These are phyloP conservation scores for Phaffomyces antillensis DNA, from an alignment of 805 yeast genomes.

Conservation along the genomic window DNA sequence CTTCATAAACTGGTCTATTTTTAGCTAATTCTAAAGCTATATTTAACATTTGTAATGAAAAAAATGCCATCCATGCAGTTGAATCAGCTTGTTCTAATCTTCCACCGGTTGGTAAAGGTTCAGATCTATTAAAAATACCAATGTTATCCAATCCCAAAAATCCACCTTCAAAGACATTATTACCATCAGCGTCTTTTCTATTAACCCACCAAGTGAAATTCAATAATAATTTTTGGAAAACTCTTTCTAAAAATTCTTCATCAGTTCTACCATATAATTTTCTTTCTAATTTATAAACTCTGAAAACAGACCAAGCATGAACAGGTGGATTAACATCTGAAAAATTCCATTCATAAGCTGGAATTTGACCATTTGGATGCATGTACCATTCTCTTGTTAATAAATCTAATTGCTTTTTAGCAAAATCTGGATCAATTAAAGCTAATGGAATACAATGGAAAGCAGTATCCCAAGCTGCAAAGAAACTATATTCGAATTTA, in stretches of 20 bases:
- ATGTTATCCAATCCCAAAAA: constrained; percentile 89
- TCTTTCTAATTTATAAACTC: constrained; percentile 82
- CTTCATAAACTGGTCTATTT: constrained; percentile 80
- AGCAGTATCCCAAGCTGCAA: constrained; percentile 96
- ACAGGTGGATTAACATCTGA: constrained; percentile 96
- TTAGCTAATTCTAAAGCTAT: constrained; percentile 88
- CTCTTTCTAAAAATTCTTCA: constrained; percentile 78
- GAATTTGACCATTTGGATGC: constrained; percentile 97
- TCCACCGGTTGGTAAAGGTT: constrained; percentile 90
- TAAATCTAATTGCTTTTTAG: constrained; percentile 79
- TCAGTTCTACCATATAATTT: constrained; percentile 80
- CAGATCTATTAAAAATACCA: constrained; percentile 88
- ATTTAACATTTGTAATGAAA: constrained; percentile 82
- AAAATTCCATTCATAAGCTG: constrained; percentile 96
- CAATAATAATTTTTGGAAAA: constrained; percentile 80
- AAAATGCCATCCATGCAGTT: constrained; percentile 98
- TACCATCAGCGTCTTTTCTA: constrained; percentile 79
- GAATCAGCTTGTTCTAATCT: constrained; percentile 88
- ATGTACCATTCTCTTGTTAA: constrained; percentile 92
- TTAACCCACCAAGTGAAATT: constrained; percentile 98
- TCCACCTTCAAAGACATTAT: constrained; percentile 90
- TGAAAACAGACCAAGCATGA: constrained; percentile 90
- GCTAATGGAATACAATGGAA: constrained; percentile 92
- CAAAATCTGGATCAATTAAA: constrained; percentile 88
- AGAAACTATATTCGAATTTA: constrained; percentile 94